Percentiles rank a stretch among this genome's conserved stretches.
Evolutionary conservation across 768 basidiomycete species (phyloP).

Genomic region (Kwoniella shandongensis): DNA sequence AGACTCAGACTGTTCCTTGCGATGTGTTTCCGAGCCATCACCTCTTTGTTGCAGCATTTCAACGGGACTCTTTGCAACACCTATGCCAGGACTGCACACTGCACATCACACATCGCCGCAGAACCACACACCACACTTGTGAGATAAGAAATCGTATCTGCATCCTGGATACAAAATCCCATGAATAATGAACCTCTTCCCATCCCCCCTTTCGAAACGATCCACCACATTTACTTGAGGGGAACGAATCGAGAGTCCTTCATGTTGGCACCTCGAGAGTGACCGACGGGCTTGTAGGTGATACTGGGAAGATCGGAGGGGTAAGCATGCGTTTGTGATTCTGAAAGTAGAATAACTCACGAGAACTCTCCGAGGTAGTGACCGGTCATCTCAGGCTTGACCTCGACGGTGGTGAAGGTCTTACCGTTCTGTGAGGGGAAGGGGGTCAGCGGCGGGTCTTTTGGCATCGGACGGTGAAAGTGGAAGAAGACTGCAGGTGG

Average conservation of each 20-base stretch:
- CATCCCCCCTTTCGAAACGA: neutral
- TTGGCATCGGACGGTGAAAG: neutral
- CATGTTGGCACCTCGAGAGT: conserved; percentile 98
- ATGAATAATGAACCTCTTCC: neutral
- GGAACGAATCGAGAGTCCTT: conserved; percentile 66
- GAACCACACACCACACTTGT: neutral
- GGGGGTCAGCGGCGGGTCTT: neutral
- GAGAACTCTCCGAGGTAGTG: conserved; percentile 92
- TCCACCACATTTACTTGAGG: conserved; percentile 72
- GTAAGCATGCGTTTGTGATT: conserved; percentile 4
- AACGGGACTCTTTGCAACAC: too few relatives aligned
- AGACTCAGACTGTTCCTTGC: too few relatives aligned
- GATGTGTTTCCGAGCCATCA: too few relatives aligned
- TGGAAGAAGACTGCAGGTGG: neutral
- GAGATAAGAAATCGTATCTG: conserved; percentile 23
- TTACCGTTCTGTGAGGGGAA: conserved; percentile 49
- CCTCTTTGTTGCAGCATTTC: too few relatives aligned
- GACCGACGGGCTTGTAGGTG: conserved; percentile 98
- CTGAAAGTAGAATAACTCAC: conserved; percentile 21
- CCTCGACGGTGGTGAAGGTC: conserved; percentile 72
- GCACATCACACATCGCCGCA: too few relatives aligned
- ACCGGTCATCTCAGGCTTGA: conserved; percentile 99
- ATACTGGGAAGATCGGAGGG: conserved; percentile 54
- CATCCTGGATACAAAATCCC: conserved; percentile 24
- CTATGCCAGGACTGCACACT: too few relatives aligned